phyloP scores from a whole-genome alignment of 1,284 basidiomycete genomes.

The Sanghuangporus sanghuang region DNA sequence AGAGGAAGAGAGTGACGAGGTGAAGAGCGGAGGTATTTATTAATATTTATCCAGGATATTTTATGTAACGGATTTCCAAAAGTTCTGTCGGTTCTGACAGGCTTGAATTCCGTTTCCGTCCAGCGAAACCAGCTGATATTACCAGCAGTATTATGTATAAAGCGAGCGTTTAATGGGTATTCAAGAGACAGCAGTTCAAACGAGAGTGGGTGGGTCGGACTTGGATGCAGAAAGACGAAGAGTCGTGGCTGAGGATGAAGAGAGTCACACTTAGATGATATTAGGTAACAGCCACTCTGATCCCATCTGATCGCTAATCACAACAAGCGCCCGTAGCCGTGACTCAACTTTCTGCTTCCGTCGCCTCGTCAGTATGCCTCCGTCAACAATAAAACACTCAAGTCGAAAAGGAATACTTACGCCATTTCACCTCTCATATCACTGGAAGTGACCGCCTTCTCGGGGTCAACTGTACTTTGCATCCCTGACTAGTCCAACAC shows the following conservation, averaged over 20 bases:
- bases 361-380: neutral
- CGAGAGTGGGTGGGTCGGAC: neutral
- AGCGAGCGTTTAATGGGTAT: neutral
- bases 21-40: conserved; percentile 3
- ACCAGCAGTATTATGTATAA: neutral
- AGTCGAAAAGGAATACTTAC: too few relatives aligned
- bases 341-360: neutral
- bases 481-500: too few relatives aligned
- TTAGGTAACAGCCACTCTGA: neutral
- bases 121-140: neutral
- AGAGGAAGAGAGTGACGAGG: neutral
- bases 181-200: neutral
- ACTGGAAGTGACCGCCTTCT: too few relatives aligned
- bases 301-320: neutral
- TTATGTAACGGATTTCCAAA: conserved; percentile 5
- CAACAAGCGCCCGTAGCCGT: neutral
- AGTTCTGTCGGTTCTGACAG: neutral
- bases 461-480: too few relatives aligned
- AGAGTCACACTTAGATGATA: neutral
- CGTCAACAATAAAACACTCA: neutral
- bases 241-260: neutral
- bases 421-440: too few relatives aligned
- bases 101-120: neutral
- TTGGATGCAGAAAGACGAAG: neutral
- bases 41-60: neutral